Evolutionary conservation across 805 yeast genomes (phyloP).

Genomic region (Saturnispora zaruensis): DNA sequence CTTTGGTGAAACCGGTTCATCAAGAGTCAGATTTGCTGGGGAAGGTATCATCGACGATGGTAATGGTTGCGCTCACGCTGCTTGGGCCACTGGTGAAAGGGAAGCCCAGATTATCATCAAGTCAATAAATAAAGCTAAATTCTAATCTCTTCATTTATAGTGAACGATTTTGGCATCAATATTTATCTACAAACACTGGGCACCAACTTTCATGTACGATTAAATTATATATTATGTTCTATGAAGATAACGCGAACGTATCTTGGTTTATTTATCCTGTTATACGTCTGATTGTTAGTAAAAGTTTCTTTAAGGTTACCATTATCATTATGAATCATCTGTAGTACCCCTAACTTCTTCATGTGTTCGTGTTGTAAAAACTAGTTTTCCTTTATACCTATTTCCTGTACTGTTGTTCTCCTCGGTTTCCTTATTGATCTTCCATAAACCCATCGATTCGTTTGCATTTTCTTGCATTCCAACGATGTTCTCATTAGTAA

Average conservation of each 20-base stretch:
- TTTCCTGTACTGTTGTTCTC: background rate
- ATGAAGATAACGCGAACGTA: background rate
- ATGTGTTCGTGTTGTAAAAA: background rate
- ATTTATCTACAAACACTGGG: background rate
- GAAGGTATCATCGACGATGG: slow-evolving; percentile 46
- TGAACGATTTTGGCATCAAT: background rate
- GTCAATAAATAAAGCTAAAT: slow-evolving; percentile 19
- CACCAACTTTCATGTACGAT: background rate
- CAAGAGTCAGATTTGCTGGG: slow-evolving; percentile 46
- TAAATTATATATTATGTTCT: background rate
- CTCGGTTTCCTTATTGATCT: background rate
- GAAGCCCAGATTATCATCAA: slow-evolving; percentile 32
- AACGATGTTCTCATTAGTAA: background rate
- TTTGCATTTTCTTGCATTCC: background rate
- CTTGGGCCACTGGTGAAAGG: slow-evolving; percentile 42
- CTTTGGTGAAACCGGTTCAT: slow-evolving; percentile 24
- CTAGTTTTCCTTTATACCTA: background rate
- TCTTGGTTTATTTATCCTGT: background rate
- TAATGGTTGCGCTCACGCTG: slow-evolving; percentile 53
- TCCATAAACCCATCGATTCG: background rate
- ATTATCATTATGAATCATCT: background rate
- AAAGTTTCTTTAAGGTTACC: background rate
- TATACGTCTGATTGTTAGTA: background rate
- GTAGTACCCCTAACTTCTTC: background rate
- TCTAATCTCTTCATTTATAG: slow-evolving; percentile 14